These are phyloP conservation scores for Carex cristatella DNA, from an alignment of 176 grass and related monocot species.

Conservation along the genomic window DNA sequence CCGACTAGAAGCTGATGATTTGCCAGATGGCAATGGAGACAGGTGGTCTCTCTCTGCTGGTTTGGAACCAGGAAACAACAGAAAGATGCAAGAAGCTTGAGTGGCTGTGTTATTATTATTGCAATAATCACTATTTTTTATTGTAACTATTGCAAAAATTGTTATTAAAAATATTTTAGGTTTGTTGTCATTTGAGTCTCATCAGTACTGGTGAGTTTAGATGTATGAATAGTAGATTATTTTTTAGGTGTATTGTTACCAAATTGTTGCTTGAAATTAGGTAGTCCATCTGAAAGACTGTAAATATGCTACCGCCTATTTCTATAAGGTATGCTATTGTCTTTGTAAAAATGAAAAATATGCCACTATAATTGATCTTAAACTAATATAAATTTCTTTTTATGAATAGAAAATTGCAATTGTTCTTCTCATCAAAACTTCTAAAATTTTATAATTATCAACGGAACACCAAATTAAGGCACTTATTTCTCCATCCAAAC, in stretches of 20 bases:
- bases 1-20: constrained; percentile 51
- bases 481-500: too few relatives aligned
- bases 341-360: too few relatives aligned
- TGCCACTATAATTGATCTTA: too few relatives aligned
- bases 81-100: constrained; percentile 33
- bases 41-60: neutral
- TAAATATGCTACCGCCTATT: too few relatives aligned
- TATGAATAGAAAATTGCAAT: too few relatives aligned
- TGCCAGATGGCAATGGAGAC: constrained; percentile 19
- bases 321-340: too few relatives aligned
- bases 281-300: too few relatives aligned
- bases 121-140: constrained; percentile 10
- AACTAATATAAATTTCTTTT: too few relatives aligned
- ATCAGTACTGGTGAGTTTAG: neutral
- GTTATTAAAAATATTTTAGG: neutral
- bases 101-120: neutral
- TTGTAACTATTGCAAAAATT: neutral
- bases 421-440: too few relatives aligned
- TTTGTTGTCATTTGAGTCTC: neutral
- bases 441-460: too few relatives aligned
- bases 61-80: neutral
- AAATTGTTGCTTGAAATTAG: neutral
- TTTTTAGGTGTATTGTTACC: neutral
- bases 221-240: neutral
- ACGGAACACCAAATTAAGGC: too few relatives aligned